phyloP scores from a whole-genome alignment of 1,139 yeast genomes.

The Debaryomyces sp. region DNA sequence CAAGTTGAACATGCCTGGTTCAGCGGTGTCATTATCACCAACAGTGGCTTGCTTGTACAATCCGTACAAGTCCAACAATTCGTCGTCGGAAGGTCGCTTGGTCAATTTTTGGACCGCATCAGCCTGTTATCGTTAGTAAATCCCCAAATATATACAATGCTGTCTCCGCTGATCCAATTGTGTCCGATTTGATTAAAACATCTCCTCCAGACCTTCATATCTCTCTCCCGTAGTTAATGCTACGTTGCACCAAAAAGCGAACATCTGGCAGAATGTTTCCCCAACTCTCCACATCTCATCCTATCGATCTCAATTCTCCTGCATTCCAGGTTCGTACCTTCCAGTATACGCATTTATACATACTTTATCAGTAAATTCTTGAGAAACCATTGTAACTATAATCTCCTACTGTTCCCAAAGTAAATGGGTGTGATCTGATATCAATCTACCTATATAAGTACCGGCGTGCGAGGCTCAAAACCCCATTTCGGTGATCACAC shows the following conservation, averaged over 20 bases:
- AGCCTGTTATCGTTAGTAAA: conserved; percentile 53
- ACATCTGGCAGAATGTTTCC: background rate
- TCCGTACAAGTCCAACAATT: conserved; percentile 81
- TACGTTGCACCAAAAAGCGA: background rate
- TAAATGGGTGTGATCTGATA: background rate
- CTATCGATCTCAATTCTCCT: background rate
- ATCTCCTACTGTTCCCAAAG: background rate
- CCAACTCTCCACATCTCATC: background rate
- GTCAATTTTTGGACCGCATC: conserved; percentile 75
- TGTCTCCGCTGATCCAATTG: background rate
- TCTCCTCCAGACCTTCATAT: background rate
- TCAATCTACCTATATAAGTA: background rate
- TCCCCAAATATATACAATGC: background rate
- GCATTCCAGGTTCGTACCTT: background rate
- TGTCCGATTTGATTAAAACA: background rate
- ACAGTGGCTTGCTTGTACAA: conserved; percentile 95
- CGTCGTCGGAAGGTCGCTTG: conserved; percentile 83
- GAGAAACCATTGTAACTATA: conserved; percentile 48
- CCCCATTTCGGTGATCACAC: background rate
- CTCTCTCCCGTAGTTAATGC: background rate
- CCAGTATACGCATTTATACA: conserved; percentile 21
- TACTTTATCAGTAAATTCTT: conserved; percentile 57
- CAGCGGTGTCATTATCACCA: conserved; percentile 86
- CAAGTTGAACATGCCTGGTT: conserved; percentile 88
- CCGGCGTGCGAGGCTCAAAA: background rate